Base-by-base conservation (phyloP, 345 rosid genomes). In the Citrus australasica region DNA sequence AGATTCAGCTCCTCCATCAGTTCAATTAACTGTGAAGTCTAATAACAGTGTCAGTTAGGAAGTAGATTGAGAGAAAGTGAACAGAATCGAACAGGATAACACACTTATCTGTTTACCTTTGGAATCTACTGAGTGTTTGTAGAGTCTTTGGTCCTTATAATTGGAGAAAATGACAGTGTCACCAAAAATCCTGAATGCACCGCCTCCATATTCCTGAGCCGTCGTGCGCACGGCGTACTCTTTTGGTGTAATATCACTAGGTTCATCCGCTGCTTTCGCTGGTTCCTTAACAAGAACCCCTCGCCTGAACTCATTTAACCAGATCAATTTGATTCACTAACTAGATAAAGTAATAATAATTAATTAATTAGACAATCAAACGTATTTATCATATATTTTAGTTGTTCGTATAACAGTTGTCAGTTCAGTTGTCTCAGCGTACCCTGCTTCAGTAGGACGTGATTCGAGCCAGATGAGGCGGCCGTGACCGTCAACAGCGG, bases 141-240 rank as follows among this genome's bases (percentile, higher is more conserved):
- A 95, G 14, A 95, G 86, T 71, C 97, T 85, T 76, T 95, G 99
- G 79, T 95, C 98, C 74, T 91, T 88, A 81, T 95, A 92, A 80
- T 93, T 92, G 3, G 99, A 89, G 87, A 93, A 95, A 79, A 95
- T 64, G 75, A 93, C 85, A 2, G 83, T 71, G 27, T 91, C 91
- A 53, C 85, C 88, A 5, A 78, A 90, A 76, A 91, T 79, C 55
- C 80, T 73, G 74, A 95, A 95, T 4, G 95, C 99, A 66, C 99
- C 99, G 70, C 99, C 98, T n/a, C 98, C 99, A 25, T 91, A 92
- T 73, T 95, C 98, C 86, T 93, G 99, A 21, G 95, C 88, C 24
- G 91, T 56, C 9, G 97, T 89, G 81, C 99, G 86, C 53, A 95
- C 99, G 4, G 85, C 82, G 76, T 87, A 91, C 38, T 93, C 98